Percentiles rank a stretch among this genome's conserved stretches.
phyloP scores from a whole-genome alignment of 805 yeast genomes.

The Candida koratica region DNA sequence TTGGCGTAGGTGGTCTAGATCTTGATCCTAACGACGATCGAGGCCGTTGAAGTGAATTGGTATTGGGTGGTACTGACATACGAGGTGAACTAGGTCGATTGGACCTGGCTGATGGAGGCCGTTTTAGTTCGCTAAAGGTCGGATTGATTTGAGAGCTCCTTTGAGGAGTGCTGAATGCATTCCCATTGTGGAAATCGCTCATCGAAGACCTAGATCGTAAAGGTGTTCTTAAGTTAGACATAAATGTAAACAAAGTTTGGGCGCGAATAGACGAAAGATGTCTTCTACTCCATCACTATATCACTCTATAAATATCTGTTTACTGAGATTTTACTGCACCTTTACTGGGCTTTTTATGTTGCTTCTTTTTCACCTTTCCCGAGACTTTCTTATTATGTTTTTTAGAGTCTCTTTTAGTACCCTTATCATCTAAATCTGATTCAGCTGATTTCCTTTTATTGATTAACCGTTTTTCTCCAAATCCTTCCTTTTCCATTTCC shows the following conservation, averaged over 20 bases:
- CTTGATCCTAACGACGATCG: slow-evolving; percentile 30
- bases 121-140: slow-evolving; percentile 15
- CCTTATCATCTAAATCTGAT: no score
- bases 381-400: no score
- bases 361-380: no score
- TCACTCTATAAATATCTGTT: no score
- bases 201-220: slow-evolving; percentile 26
- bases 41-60: slow-evolving; percentile 8
- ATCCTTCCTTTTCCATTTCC: slow-evolving; percentile 90
- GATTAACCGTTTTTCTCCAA: slow-evolving; percentile 67
- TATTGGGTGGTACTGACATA: slow-evolving; percentile 2
- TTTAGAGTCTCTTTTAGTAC: no score
- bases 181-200: slow-evolving; percentile 11
- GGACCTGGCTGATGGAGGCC: slow-evolving; percentile 31
- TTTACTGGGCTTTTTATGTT: no score
- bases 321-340: no score
- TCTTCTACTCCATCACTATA: no score
- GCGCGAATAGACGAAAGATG: no score
- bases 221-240: slow-evolving; percentile 22
- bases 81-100: slow-evolving; percentile 10
- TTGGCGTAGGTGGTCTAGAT: slow-evolving; percentile 38
- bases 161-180: slow-evolving; percentile 12
- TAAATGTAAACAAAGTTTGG: neutral
- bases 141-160: slow-evolving; percentile 14
- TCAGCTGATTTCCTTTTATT: slow-evolving; percentile 40